Conservation (phyloP, 1,284 basidiomycete species). For the Cutaneotrichosporon mucoides region DNA sequence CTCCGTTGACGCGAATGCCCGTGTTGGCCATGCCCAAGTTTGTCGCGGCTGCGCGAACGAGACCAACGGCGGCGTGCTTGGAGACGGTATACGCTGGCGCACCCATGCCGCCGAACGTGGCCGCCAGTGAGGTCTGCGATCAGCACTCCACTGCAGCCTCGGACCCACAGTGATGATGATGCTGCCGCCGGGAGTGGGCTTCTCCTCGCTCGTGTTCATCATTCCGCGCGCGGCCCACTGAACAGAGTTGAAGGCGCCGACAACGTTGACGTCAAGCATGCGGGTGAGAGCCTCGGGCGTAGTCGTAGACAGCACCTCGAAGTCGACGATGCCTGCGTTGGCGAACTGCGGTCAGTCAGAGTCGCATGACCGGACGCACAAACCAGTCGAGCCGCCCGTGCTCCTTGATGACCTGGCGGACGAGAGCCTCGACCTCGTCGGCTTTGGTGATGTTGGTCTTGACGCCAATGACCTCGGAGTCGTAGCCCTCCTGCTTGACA, state of each 20-base stretch:
- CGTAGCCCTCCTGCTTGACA: conserved; percentile 5
- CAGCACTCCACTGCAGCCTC: neutral
- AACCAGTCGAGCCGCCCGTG: conserved; percentile 18
- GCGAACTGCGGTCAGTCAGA: conserved; percentile 9
- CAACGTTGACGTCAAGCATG: conserved; percentile 19
- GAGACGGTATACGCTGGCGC: conserved; percentile 14
- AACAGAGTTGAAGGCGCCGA: conserved; percentile 15
- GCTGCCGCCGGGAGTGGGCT: conserved; percentile 13
- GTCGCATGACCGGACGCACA: neutral
- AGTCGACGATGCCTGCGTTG: conserved; percentile 19
- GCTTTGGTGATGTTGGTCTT: conserved; percentile 13
- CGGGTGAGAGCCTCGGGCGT: conserved; percentile 6
- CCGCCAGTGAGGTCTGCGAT: conserved; percentile 10
- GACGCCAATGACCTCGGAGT: conserved; percentile 7
- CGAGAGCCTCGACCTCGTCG: conserved; percentile 16
- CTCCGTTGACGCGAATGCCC: conserved; percentile 16
- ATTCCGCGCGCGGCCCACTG: conserved; percentile 17
- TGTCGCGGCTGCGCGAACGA: conserved; percentile 11
- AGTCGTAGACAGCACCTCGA: conserved; percentile 12
- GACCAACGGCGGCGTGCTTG: conserved; percentile 15
- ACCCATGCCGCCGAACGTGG: conserved; percentile 15
- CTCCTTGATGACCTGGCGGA: conserved; percentile 13
- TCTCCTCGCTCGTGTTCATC: conserved; percentile 13
- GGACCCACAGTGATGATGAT: conserved; percentile 15
- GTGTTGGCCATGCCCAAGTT: conserved; percentile 14